Evolutionary conservation across 495 filamentous ascomycete genomes (phyloP), one percentile per base, ranked within the genome.

Genomic region (Ramalina intermedia): DNA sequence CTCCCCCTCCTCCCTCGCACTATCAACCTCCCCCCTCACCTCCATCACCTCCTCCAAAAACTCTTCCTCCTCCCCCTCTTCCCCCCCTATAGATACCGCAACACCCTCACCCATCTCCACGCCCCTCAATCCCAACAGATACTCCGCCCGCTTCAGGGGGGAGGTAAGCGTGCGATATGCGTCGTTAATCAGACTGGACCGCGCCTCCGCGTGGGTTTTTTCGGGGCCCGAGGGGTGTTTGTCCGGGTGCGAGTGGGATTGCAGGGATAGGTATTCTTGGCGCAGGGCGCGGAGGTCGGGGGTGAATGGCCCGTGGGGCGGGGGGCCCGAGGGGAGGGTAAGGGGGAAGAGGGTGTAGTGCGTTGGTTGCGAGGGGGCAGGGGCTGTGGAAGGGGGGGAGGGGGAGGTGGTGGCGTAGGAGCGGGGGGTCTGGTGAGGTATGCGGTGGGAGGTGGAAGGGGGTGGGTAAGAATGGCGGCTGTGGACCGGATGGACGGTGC

Each of bases 41-140:
- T 94, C 91, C 69, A 96, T 71, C 42, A 98, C 89, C 61, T 85
- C 75, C 82, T 84, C 82, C 61, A 96, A 58, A 57, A 94, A 67
- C 61, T 80, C 81, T 44, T 74, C 63, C 53, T 85, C 81, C 1
- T 84, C 71, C 50, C 75, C 74, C 43, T 70, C 69, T 2, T 59
- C 51, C 17, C 12, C 33, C 16, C 50, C 42, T 55, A 94, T 87
- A 49, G 78, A 78, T 3, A 94, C 84, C 11, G 88, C 73, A 3
- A 33, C 9, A 55, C 94, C 87, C 49, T 78, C 78, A 2, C 77
- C 81, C 0, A 93, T 75, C 53, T 95, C 84, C 11, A 89, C 73
- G 0, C 81, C 85, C 21, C 80, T 75, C 42, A 79, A 68, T 43
- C 68, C 61, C 8, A 66, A 67, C 5, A 96, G 67, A 60, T 98